Conservation (phyloP, 2,329 filamentous ascomycete species). For the Verticillium longisporum region DNA sequence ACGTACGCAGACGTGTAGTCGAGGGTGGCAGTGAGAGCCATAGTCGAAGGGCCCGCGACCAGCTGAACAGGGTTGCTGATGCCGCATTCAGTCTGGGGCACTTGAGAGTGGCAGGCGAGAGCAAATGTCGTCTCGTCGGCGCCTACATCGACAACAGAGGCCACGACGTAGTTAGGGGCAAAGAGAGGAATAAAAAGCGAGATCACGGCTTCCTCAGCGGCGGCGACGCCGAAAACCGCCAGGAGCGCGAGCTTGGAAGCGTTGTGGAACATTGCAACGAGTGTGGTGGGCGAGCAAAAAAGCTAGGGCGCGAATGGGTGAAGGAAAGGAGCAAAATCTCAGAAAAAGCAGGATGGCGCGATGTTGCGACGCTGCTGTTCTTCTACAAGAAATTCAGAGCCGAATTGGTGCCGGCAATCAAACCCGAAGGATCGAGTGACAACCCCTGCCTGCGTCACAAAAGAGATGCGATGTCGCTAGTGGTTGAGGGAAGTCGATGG, state of each 20-base stretch:
- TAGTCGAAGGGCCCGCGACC: constrained; percentile 20
- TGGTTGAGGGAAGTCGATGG: background rate
- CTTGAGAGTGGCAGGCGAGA: constrained; percentile 16
- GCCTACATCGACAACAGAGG: constrained; percentile 21
- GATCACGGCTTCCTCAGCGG: constrained; percentile 19
- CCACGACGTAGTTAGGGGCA: constrained; percentile 16
- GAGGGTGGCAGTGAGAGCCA: constrained; percentile 9
- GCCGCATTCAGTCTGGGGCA: constrained; percentile 17
- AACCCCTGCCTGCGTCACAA: background rate
- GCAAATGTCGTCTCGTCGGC: constrained; percentile 20
- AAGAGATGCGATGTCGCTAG: background rate
- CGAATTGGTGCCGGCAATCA: background rate
- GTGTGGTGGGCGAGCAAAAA: background rate
- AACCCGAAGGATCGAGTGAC: background rate
- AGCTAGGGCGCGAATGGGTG: background rate
- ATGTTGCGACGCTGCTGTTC: background rate
- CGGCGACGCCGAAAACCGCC: constrained; percentile 5
- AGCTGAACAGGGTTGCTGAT: constrained; percentile 14
- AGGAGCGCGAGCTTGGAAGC: background rate
- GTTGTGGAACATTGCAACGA: background rate
- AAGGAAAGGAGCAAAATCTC: background rate
- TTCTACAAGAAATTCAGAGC: background rate
- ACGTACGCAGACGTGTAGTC: background rate
- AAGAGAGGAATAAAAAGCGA: constrained; percentile 18
- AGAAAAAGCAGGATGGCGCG: background rate